These are phyloP conservation scores for Aspergillus novofumigatus DNA, from an alignment of 2,329 filamentous ascomycete genomes.

Conservation along the genomic window DNA sequence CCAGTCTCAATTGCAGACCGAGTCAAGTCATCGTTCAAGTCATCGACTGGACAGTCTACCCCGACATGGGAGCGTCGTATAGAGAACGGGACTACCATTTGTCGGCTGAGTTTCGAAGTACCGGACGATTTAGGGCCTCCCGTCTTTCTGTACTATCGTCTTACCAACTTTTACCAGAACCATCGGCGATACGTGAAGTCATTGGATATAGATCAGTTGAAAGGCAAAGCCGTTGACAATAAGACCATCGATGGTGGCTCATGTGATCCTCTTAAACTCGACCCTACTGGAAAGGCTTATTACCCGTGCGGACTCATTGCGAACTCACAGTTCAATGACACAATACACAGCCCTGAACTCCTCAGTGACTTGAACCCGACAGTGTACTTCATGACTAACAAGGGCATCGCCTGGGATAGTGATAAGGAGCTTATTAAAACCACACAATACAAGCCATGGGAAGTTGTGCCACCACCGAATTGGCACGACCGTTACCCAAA, in stretches of 20 bases:
- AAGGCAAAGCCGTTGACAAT: conserved; percentile 62
- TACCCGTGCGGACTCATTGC: conserved; percentile 96
- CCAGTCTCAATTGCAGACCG: conserved; percentile 53
- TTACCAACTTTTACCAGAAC: conserved; percentile 99
- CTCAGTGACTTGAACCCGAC: conserved; percentile 46
- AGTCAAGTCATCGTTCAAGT: conserved; percentile 69
- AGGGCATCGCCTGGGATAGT: conserved; percentile 79
- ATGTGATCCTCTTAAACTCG: conserved; percentile 68
- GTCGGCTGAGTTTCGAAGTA: conserved; percentile 72
- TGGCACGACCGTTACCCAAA: conserved; percentile 70
- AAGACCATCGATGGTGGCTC: conserved; percentile 61
- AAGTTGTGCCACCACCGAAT: conserved; percentile 80
- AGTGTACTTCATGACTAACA: conserved; percentile 71
- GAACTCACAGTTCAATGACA: conserved; percentile 97
- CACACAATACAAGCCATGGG: conserved; percentile 59
- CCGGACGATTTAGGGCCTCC: conserved; percentile 75
- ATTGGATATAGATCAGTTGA: conserved; percentile 77
- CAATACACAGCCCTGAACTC: conserved; percentile 63
- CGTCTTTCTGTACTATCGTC: conserved; percentile 88
- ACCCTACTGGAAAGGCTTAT: conserved; percentile 62
- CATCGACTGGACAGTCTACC: conserved; percentile 36
- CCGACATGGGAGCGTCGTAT: conserved; percentile 29
- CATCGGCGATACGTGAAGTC: conserved; percentile 94
- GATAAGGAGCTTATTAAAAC: conserved; percentile 75
- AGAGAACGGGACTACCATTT: conserved; percentile 48